A percentile compares a stretch with the other conserved stretches of the same genome.
These are phyloP conservation scores for Narthecium ossifragum DNA, from an alignment of 106 monocot species.

Conservation along the genomic window DNA sequence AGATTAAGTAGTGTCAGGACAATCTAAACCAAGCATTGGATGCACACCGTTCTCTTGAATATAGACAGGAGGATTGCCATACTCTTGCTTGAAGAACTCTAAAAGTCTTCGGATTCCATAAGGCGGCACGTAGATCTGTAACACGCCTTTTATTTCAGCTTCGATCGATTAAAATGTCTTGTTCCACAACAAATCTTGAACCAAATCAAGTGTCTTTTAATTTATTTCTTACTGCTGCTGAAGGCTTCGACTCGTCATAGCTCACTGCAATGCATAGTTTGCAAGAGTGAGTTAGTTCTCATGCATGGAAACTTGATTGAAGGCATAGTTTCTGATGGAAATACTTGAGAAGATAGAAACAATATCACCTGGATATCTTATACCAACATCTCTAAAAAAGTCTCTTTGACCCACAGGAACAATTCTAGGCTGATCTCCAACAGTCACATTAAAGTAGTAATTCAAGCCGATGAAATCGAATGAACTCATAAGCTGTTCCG, in stretches of 20 bases:
- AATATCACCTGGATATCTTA: background rate
- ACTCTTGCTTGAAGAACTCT: conserved; percentile 2
- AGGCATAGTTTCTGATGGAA: too few relatives aligned
- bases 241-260: background rate
- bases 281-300: background rate
- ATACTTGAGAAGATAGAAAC: conserved; percentile 10
- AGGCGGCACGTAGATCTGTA: background rate
- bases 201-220: background rate
- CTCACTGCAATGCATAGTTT: background rate
- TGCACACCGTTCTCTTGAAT: conserved; percentile 3
- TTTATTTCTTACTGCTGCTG: background rate
- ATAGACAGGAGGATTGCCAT: conserved; percentile 8
- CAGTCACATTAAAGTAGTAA: conserved; percentile 10
- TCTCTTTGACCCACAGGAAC: background rate
- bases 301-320: background rate
- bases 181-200: background rate
- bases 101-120: background rate
- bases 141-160: background rate
- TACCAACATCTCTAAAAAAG: too few relatives aligned
- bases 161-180: background rate
- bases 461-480: conserved; percentile 26
- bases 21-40: too few relatives aligned
- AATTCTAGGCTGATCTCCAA: background rate
- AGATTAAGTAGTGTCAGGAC: too few relatives aligned
- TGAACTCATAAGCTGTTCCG: conserved; percentile 13